Conservation (phyloP, 108 stramenopile species). For the Nitzschia sp. region DNA sequence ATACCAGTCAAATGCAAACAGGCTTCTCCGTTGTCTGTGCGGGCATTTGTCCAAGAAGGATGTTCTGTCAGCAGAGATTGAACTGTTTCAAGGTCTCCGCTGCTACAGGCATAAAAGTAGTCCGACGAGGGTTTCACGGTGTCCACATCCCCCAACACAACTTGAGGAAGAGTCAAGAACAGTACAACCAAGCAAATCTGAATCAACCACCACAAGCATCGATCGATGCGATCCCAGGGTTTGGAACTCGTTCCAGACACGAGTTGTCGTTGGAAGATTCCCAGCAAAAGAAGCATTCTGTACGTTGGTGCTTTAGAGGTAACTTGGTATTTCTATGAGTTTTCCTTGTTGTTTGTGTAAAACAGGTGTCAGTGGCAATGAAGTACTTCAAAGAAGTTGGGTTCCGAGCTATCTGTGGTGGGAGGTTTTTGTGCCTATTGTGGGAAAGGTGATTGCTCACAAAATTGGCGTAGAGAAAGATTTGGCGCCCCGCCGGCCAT, state of each 20-base stretch:
- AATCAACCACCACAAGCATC: constrained; percentile 19
- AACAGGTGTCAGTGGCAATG: too few relatives aligned
- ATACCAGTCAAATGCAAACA: constrained; percentile 76
- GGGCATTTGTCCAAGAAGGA: constrained; percentile 40
- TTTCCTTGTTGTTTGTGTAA: too few relatives aligned
- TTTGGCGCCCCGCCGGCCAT: too few relatives aligned
- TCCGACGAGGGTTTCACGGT: not conserved
- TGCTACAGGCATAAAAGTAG: constrained; percentile 33
- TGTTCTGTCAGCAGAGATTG: constrained; percentile 26
- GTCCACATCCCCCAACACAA: not conserved
- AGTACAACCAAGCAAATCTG: constrained; percentile 26
- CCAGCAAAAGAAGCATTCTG: constrained; percentile 13
- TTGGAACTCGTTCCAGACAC: not conserved
- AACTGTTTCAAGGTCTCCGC: constrained; percentile 9
- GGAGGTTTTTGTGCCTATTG: too few relatives aligned
- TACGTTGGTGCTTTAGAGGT: too few relatives aligned
- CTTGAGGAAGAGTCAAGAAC: constrained; percentile 29
- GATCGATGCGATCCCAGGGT: constrained; percentile 31
- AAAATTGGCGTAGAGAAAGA: too few relatives aligned
- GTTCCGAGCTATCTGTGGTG: too few relatives aligned
- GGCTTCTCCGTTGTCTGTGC: constrained; percentile 68
- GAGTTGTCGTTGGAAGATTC: constrained; percentile 3
- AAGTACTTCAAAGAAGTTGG: too few relatives aligned
- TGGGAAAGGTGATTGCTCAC: too few relatives aligned
- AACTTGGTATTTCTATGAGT: too few relatives aligned